Evolutionary conservation across 768 basidiomycete genomes (phyloP).

Genomic region (Xerocomus spinulosus): DNA sequence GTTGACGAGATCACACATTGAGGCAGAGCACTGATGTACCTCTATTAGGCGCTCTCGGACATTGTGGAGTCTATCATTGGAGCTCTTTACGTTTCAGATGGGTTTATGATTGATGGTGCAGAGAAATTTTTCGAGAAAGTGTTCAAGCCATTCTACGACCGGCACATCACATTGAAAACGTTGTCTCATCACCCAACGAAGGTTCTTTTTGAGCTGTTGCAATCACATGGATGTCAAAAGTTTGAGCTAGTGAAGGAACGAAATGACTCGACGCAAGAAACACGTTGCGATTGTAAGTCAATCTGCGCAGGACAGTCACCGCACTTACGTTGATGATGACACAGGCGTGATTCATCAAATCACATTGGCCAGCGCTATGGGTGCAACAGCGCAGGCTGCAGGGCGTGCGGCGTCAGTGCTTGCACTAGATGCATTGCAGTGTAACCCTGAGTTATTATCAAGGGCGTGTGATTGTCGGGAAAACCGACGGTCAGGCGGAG

Average conservation of each 20-base stretch:
- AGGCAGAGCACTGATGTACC: constrained; percentile 2
- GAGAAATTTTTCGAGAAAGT: constrained; percentile 63
- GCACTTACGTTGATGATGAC: constrained; percentile 13
- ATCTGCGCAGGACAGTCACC: constrained; percentile 6
- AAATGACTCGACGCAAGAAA: constrained; percentile 29
- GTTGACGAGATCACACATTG: constrained; percentile 6
- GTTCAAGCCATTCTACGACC: constrained; percentile 75
- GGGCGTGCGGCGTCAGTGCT: constrained; percentile 55
- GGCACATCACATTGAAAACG: constrained; percentile 66
- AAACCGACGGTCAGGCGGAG: constrained; percentile 31
- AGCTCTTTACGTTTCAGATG: constrained; percentile 74
- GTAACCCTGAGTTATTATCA: constrained; percentile 56
- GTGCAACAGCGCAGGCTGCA: constrained; percentile 47
- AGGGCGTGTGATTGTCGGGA: constrained; percentile 65
- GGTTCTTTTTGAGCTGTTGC: constrained; percentile 66
- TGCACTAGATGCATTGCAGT: constrained; percentile 68
- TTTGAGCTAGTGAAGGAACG: constrained; percentile 58
- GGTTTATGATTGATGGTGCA: constrained; percentile 56
- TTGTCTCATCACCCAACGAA: constrained; percentile 76
- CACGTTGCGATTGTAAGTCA: constrained; percentile 51
- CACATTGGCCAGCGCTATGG: constrained; percentile 55
- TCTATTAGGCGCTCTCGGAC: constrained; percentile 66
- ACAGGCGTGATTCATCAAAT: constrained; percentile 67
- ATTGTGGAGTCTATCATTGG: constrained; percentile 77
- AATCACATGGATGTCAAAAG: constrained; percentile 64